Conservation (phyloP, 169 alveolate species). For the Cryptosporidium felis region DNA sequence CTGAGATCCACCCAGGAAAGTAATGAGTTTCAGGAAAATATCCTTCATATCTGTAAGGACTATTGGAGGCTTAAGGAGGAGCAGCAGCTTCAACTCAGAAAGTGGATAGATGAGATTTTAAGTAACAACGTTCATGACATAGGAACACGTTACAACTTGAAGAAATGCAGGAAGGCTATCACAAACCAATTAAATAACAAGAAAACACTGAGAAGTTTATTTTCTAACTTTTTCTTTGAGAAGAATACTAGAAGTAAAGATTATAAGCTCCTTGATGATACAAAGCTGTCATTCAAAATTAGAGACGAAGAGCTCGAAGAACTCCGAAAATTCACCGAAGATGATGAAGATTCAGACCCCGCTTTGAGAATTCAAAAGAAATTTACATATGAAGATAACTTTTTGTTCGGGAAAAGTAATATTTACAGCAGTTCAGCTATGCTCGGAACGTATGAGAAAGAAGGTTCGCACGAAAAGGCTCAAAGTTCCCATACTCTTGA, state of each 20-base stretch:
- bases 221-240: not conserved
- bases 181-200: not conserved
- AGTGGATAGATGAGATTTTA: conserved; percentile 25
- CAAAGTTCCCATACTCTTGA: too few species aligned
- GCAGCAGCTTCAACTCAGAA: not conserved
- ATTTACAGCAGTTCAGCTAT: too few species aligned
- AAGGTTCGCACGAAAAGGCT: too few species aligned
- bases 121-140: not conserved
- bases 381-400: too few species aligned
- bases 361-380: too few species aligned
- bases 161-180: conserved; percentile 1
- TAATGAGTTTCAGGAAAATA: not conserved
- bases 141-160: conserved; percentile 6
- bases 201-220: not conserved
- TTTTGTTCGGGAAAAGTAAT: too few species aligned
- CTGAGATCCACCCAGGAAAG: not conserved
- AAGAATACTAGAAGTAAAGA: not conserved
- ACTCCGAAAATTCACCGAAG: not conserved
- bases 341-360: not conserved
- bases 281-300: not conserved
- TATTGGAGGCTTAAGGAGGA: conserved; percentile 4
- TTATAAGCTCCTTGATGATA: not conserved
- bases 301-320: conserved; percentile 4
- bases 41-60: conserved; percentile 6
- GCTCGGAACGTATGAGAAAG: too few species aligned